Evolutionary conservation across 208 protist species (phyloP).

Genomic region (Wallacemonas rigidus): DNA sequence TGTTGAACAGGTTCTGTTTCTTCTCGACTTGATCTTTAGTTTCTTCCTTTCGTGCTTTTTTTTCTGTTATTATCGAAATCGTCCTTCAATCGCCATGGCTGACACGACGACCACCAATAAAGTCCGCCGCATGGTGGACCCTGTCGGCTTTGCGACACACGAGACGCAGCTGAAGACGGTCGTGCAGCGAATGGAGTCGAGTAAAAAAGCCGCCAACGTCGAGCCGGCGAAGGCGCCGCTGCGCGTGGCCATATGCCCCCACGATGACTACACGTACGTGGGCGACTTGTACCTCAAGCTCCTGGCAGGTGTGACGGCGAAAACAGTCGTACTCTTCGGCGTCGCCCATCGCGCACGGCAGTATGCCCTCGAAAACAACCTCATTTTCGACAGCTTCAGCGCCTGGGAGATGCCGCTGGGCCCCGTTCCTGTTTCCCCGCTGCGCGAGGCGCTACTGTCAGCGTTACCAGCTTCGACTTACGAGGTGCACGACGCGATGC

Average conservation of each 20-base stretch:
- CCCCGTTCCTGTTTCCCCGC: constrained; percentile 17
- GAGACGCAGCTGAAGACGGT: constrained; percentile 27
- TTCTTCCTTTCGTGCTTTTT: neutral
- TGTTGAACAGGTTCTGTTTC: too few relatives aligned
- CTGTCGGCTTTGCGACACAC: constrained; percentile 30
- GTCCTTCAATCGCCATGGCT: neutral
- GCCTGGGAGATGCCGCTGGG: constrained; percentile 30
- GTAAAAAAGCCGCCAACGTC: neutral
- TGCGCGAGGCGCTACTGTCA: constrained; percentile 22
- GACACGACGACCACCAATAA: neutral
- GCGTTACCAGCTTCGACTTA: constrained; percentile 21
- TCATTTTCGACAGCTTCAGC: constrained; percentile 26
- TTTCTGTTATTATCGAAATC: neutral
- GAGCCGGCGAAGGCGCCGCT: neutral
- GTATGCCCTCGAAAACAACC: constrained; percentile 23
- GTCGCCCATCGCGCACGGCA: constrained; percentile 25
- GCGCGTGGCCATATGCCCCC: constrained; percentile 31
- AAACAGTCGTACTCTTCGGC: constrained; percentile 32
- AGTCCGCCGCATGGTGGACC: constrained; percentile 20
- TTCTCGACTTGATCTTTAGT: neutral
- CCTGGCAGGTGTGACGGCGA: constrained; percentile 22
- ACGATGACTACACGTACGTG: constrained; percentile 32
- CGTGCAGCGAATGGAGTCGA: constrained; percentile 14
- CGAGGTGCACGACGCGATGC: constrained; percentile 31
- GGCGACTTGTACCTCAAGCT: constrained; percentile 24